phyloP scores from a whole-genome alignment of 2,329 filamentous ascomycete genomes.

The Paecilomyces dactylethromorphus region DNA sequence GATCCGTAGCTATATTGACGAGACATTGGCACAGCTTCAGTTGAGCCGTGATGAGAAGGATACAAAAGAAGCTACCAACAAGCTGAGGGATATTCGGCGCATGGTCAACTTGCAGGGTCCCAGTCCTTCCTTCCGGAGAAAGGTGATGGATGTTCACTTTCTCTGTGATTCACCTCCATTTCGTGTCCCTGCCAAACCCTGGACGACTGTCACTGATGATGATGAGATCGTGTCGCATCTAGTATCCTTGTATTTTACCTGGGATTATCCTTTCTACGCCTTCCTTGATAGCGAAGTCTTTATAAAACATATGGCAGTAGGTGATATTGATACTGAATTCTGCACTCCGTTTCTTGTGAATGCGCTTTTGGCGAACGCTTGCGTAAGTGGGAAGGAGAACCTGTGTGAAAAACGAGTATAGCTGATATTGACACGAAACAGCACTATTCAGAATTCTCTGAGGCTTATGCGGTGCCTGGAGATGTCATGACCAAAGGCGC shows the following conservation, averaged over 20 bases:
- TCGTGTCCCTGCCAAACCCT: constrained; percentile 45
- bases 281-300: constrained; percentile 75
- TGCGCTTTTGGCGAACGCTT: constrained; percentile 64
- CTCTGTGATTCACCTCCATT: constrained; percentile 30
- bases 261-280: constrained; percentile 82
- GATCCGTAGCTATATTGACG: constrained; percentile 26
- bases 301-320: constrained; percentile 43
- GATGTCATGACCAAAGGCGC: constrained; percentile 30
- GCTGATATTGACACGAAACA: constrained; percentile 7
- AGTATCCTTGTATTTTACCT: constrained; percentile 87
- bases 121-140: constrained; percentile 24
- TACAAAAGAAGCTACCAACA: constrained; percentile 13
- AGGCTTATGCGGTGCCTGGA: constrained; percentile 29
- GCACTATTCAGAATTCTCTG: constrained; percentile 34
- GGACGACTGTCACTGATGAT: constrained; percentile 76
- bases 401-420: background rate
- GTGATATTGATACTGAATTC: constrained; percentile 54
- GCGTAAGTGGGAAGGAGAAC: constrained; percentile 19
- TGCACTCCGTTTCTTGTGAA: constrained; percentile 87
- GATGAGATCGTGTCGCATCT: constrained; percentile 69
- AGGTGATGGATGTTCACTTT: constrained; percentile 37
- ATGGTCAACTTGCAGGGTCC: constrained; percentile 24
- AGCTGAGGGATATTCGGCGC: constrained; percentile 21
- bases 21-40: constrained; percentile 18
- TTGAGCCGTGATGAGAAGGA: constrained; percentile 3